Evolutionary conservation across 441 rosid genomes (phyloP), one percentile per base, ranked within the genome.

Genomic region (Populus hybrid): DNA sequence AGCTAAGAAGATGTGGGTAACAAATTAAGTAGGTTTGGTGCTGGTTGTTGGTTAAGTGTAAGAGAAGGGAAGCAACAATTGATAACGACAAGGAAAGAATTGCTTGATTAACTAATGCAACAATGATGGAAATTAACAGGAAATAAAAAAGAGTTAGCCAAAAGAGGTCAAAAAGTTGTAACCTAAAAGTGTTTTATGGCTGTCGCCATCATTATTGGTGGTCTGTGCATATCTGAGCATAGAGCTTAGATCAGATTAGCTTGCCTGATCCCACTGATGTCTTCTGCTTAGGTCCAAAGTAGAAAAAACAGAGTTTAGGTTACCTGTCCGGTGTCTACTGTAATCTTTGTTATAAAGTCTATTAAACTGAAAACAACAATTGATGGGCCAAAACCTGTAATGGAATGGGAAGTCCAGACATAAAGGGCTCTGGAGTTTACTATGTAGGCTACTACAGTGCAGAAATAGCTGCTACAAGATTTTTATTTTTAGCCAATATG

Each of bases 41-140:
- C 72, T 80, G 83, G 85, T 85, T 78, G 90, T 84, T 87, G 77
- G 92, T 87, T 76, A 84, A 85, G 91, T 92, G 89, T 80, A 65
- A 81, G 83, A 82, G 78, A 88, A 90, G 88, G 90, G 87, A 89
- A 71, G 30, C 10, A 76, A 79, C 32, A 50, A 83, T 73, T 79
- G 78, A 83, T 73, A 73, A 57, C 23, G 67, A 79, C 63, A 80
- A 40, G 20, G 77, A 81, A 46, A 18, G 63, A 35, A 83, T 79
- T 80, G 85, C 82, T 82, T 76, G 36, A 72, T 73, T 64, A 79
- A 40, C 79, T 70, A 81, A 73, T 30, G 61, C 50, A 67, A n/a
- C 8, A 69, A 73, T 77, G 66, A 81, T 81, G 34, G 77, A 69
- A 82, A 72, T 74, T 70, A 35, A 54, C n/a, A 57, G 24, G 21